Conservation (phyloP, 495 filamentous ascomycete genomes). For the Podospora didyma region DNA sequence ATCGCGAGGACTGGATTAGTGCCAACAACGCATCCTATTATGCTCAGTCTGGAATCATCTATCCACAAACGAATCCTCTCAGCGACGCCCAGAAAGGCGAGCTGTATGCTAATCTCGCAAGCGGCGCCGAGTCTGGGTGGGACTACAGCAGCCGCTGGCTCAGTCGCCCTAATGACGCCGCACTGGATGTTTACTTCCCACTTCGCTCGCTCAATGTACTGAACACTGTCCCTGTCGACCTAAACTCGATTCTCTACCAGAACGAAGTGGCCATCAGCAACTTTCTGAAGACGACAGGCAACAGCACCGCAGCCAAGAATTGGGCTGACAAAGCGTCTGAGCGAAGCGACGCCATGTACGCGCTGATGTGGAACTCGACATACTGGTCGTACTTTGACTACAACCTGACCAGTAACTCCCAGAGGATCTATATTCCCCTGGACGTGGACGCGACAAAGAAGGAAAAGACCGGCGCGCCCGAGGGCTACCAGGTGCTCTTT, state of each 20-base stretch:
- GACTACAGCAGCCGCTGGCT: conserved; percentile 43
- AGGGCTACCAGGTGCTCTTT: conserved; percentile 40
- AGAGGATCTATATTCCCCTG: conserved; percentile 35
- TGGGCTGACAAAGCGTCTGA: conserved; percentile 30
- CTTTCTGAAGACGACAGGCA: conserved; percentile 31
- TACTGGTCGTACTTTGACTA: conserved; percentile 48
- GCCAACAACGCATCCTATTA: conserved; percentile 47
- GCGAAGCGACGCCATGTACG: conserved; percentile 42
- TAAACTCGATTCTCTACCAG: conserved; percentile 49
- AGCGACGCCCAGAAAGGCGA: conserved; percentile 34
- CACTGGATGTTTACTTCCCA: conserved; percentile 46
- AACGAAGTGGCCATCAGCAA: conserved; percentile 40
- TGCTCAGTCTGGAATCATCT: conserved; percentile 41
- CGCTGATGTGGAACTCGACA: conserved; percentile 45
- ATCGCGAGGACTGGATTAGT: conserved; percentile 43
- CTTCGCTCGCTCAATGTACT: conserved; percentile 43
- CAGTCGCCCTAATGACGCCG: conserved; percentile 38
- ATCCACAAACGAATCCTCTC: conserved; percentile 36
- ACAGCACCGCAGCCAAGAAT: conserved; percentile 25
- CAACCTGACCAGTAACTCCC: conserved; percentile 41
- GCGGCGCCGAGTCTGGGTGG: conserved; percentile 48
- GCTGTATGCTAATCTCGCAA: conserved; percentile 44
- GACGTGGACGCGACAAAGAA: conserved; percentile 30
- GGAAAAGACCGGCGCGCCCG: conserved; percentile 30
- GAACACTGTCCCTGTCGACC: conserved; percentile 40